phyloP scores from a whole-genome alignment of 306 rosid species.

The Sicyos edulis region DNA sequence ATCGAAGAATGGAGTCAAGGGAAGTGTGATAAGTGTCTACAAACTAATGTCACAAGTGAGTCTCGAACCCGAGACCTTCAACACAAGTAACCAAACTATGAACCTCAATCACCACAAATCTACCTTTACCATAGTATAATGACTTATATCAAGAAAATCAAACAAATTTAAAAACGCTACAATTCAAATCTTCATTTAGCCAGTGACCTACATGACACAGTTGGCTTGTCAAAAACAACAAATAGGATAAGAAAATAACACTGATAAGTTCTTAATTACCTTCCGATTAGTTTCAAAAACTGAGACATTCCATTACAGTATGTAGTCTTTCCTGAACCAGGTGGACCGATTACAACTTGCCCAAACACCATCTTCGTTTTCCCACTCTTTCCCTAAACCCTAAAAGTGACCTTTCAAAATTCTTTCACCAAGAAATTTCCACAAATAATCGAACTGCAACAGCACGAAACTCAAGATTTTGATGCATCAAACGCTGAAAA shows the following conservation, averaged over 20 bases:
- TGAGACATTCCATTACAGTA: constrained; percentile 99
- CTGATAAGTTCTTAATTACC: constrained; percentile 32
- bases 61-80: no score
- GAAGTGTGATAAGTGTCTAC: no score
- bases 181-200: not conserved
- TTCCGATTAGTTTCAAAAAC: constrained; percentile 78
- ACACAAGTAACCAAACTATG: not conserved
- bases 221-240: not conserved
- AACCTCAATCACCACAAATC: not conserved
- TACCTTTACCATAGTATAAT: not conserved
- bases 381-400: not conserved
- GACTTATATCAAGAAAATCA: not conserved
- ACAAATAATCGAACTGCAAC: no score
- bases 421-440: no score
- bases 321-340: constrained; percentile 99
- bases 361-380: constrained; percentile 58
- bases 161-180: not conserved
- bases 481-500: no score
- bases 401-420: no score
- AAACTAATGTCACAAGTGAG: no score
- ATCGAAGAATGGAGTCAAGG: no score
- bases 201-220: not conserved
- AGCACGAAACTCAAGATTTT: no score
- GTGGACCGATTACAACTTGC: constrained; percentile 92
- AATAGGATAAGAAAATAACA: not conserved